Conservation (phyloP, 345 rosid species). For the Triadica sebifera region DNA sequence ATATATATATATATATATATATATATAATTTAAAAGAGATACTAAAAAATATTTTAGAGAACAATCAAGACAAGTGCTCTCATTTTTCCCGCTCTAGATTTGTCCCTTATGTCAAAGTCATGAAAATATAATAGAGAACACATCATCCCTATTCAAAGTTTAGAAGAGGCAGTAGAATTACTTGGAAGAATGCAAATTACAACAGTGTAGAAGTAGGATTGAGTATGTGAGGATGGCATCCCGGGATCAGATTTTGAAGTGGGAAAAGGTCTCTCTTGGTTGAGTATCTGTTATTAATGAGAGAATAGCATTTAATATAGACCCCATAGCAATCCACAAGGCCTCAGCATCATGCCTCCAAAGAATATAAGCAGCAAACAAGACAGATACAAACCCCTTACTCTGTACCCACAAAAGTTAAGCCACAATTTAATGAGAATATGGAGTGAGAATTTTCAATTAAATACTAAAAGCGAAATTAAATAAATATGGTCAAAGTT, state of each 20-base stretch:
- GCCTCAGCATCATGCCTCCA: conserved; percentile 69
- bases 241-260: conserved; percentile 76
- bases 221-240: conserved; percentile 97
- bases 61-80: too few relatives aligned
- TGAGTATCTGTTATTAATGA: conserved; percentile 53
- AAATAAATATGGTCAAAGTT: too few relatives aligned
- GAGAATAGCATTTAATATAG: conserved; percentile 47
- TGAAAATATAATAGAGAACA: background rate
- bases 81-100: too few relatives aligned
- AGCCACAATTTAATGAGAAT: background rate
- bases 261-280: conserved; percentile 70
- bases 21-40: too few relatives aligned
- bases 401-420: conserved; percentile 47
- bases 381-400: conserved; percentile 64
- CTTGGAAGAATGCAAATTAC: conserved; percentile 48
- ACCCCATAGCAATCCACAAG: conserved; percentile 66
- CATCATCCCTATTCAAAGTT: background rate
- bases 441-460: background rate
- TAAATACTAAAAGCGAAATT: background rate
- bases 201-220: conserved; percentile 63
- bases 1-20: too few relatives aligned
- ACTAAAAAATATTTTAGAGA: too few relatives aligned
- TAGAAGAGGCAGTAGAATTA: conserved; percentile 23
- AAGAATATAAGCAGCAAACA: conserved; percentile 49
- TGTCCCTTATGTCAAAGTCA: too few relatives aligned